These are phyloP conservation scores for Penicillium coprophilum DNA, from an alignment of 495 filamentous ascomycete genomes.

Conservation along the genomic window DNA sequence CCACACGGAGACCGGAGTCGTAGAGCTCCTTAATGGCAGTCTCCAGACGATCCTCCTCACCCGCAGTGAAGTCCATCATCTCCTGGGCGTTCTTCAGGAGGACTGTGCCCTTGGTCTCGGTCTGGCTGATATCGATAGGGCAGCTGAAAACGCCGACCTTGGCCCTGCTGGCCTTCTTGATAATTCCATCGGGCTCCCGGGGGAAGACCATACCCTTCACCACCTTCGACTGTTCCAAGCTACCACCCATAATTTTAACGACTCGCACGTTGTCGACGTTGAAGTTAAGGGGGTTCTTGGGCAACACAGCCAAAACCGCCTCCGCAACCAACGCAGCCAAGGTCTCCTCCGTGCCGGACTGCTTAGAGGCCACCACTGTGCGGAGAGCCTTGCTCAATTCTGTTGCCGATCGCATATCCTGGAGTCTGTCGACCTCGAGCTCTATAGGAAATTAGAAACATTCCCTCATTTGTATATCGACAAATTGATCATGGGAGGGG, in stretches of 20 bases:
- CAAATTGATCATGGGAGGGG: neutral
- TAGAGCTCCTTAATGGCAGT: constrained; percentile 88
- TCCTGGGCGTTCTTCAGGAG: constrained; percentile 95
- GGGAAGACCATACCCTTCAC: constrained; percentile 99
- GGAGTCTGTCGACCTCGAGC: constrained; percentile 85
- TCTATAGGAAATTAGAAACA: constrained; percentile 47
- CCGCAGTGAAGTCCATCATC: constrained; percentile 97
- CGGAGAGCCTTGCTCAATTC: constrained; percentile 94
- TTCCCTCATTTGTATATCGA: constrained; percentile 12
- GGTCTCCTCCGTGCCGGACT: constrained; percentile 86
- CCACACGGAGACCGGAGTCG: constrained; percentile 87
- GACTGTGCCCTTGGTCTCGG: constrained; percentile 99
- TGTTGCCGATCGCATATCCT: constrained; percentile 70
- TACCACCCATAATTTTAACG: constrained; percentile 99
- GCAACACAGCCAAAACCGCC: constrained; percentile 89
- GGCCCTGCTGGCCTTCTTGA: constrained; percentile 88
- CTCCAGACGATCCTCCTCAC: constrained; percentile 91
- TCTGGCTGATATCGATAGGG: constrained; percentile 92
- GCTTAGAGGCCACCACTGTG: constrained; percentile 95
- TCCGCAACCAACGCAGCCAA: constrained; percentile 86
- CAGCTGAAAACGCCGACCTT: constrained; percentile 98
- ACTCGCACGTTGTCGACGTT: constrained; percentile 99
- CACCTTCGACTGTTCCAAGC: constrained; percentile 86
- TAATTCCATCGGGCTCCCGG: constrained; percentile 81
- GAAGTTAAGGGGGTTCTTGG: constrained; percentile 97